Conservation (phyloP, 495 filamentous ascomycete species). For the Penicillium silybi region DNA sequence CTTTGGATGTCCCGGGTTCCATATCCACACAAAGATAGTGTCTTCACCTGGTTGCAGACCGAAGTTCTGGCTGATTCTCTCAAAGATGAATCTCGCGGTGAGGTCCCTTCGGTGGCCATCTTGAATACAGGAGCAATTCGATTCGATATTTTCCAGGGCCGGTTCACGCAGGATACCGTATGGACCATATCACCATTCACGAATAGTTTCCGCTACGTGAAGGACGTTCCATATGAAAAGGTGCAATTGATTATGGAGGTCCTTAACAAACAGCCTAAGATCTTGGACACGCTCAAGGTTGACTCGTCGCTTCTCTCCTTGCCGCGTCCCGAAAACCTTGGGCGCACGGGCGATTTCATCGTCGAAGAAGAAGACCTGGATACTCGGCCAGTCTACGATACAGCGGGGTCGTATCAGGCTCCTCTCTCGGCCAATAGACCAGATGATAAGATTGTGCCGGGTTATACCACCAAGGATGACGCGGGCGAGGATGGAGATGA, state of each 20-base stretch:
- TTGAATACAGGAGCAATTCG: constrained; percentile 87
- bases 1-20: constrained; percentile 74
- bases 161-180: constrained; percentile 80
- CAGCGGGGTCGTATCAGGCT: constrained; percentile 12
- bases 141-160: constrained; percentile 91
- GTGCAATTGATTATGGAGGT: constrained; percentile 67
- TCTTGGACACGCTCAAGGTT: constrained; percentile 34
- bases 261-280: constrained; percentile 66
- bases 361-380: not conserved
- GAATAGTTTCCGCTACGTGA: constrained; percentile 71
- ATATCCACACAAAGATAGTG: constrained; percentile 64
- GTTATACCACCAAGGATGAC: constrained; percentile 89
- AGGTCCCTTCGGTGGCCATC: constrained; percentile 63
- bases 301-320: constrained; percentile 20
- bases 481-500: constrained; percentile 86
- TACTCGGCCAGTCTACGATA: not conserved
- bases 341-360: constrained; percentile 9
- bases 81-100: constrained; percentile 42
- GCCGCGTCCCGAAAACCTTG: constrained; percentile 38
- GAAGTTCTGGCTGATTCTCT: constrained; percentile 65
- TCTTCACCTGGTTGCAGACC: constrained; percentile 77
- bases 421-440: constrained; percentile 21
- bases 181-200: constrained; percentile 88
- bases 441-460: constrained; percentile 51
- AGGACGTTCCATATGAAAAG: constrained; percentile 70